A percentile compares a stretch with the other conserved stretches of the same genome.
Evolutionary conservation across 164 flowering plant species (phyloP).

Genomic region (Piper betle): DNA sequence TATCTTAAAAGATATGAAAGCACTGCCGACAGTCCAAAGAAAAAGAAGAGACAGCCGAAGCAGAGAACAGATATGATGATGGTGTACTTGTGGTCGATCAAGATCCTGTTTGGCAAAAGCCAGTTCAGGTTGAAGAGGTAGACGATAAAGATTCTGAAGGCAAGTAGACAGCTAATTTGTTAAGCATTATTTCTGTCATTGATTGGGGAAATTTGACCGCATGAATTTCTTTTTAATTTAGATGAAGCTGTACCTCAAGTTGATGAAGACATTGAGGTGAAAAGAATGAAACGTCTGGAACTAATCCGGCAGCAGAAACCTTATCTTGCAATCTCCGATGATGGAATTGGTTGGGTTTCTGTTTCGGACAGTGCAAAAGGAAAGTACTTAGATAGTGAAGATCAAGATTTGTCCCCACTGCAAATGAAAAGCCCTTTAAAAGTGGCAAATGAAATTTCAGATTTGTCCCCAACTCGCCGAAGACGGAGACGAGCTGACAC

Average conservation of each 20-base stretch:
- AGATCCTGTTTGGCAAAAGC: constrained; percentile 87
- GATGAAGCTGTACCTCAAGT: constrained; percentile 68
- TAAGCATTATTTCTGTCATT: not conserved
- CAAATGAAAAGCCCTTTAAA: constrained; percentile 15
- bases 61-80: constrained; percentile 16
- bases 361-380: constrained; percentile 25
- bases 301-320: constrained; percentile 41
- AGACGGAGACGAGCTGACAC: constrained; percentile 10
- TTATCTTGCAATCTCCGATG: constrained; percentile 63
- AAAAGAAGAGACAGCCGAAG: constrained; percentile 29
- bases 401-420: constrained; percentile 39
- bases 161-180: constrained; percentile 9
- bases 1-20: constrained; percentile 60
- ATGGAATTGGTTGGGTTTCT: constrained; percentile 95
- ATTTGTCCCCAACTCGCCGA: constrained; percentile 21
- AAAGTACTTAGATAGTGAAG: constrained; percentile 3
- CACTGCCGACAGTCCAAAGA: constrained; percentile 18
- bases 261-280: constrained; percentile 85
- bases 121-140: constrained; percentile 40
- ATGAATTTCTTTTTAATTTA: constrained; percentile 2
- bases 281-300: constrained; percentile 75
- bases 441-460: constrained; percentile 5
- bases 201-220: not conserved
- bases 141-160: constrained; percentile 45
- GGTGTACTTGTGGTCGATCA: constrained; percentile 69